Evolutionary conservation across 352 stramenopile species (phyloP).

Genomic region (Pythium folliculosum): DNA sequence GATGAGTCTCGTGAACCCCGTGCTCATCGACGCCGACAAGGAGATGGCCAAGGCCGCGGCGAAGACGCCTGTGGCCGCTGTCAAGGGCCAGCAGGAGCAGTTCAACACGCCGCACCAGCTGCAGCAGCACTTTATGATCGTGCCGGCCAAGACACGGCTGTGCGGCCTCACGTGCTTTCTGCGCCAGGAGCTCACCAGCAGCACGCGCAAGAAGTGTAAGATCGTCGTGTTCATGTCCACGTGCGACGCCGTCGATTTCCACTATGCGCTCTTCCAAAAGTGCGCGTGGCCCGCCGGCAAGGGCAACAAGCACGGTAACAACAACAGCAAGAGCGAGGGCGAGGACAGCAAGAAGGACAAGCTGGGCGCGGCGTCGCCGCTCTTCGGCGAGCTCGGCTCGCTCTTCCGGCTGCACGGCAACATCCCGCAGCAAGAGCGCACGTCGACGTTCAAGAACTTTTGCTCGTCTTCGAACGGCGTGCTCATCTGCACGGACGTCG

Average conservation of each 20-base stretch:
- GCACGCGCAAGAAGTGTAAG: constrained; percentile 53
- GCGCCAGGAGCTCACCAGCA: constrained; percentile 62
- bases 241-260: constrained; percentile 97
- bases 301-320: constrained; percentile 15
- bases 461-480: constrained; percentile 89
- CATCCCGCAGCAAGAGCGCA: constrained; percentile 95
- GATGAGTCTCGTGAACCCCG: constrained; percentile 78
- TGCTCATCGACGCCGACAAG: constrained; percentile 77
- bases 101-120: constrained; percentile 93
- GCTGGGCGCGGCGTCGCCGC: constrained; percentile 34
- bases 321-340: constrained; percentile 60
- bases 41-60: constrained; percentile 21
- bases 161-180: constrained; percentile 93
- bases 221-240: constrained; percentile 98
- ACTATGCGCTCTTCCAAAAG: constrained; percentile 91
- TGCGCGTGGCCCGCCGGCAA: constrained; percentile 57
- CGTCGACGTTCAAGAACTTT: constrained; percentile 95
- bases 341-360: constrained; percentile 40
- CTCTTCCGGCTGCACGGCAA: constrained; percentile 95
- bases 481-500: constrained; percentile 98
- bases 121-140: constrained; percentile 95
- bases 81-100: constrained; percentile 44
- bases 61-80: not conserved
- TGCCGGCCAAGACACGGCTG: constrained; percentile 94
- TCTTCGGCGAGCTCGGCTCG: constrained; percentile 60